These are phyloP conservation scores for Fusarium subglutinans DNA, from an alignment of 2,329 filamentous ascomycete genomes.

Conservation along the genomic window DNA sequence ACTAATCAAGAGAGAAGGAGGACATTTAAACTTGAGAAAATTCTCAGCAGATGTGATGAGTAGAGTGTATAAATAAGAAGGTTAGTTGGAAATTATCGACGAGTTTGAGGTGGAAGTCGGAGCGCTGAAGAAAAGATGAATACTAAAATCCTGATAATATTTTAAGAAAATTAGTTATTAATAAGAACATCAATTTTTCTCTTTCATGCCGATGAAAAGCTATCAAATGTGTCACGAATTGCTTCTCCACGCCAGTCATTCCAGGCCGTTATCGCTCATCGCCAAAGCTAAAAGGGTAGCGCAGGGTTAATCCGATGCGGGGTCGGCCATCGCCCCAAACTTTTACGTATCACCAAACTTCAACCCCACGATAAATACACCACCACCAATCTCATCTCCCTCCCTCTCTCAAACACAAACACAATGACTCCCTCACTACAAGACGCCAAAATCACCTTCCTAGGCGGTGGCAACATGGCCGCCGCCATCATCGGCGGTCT, in stretches of 20 bases:
- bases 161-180: fast-evolving
- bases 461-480: constrained; percentile 63
- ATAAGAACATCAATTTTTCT: fast-evolving
- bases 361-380: constrained; percentile 20
- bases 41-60: neutral
- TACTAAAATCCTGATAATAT: fast-evolving
- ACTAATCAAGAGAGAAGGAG: neutral
- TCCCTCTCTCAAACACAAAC: neutral
- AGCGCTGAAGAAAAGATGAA: neutral
- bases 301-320: constrained; percentile 36
- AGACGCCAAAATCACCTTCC: constrained; percentile 49
- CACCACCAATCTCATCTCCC: neutral
- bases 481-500: constrained; percentile 62
- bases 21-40: too few relatives aligned
- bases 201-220: neutral
- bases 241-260: neutral
- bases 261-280: constrained; percentile 22
- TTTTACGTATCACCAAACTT: constrained; percentile 23
- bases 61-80: too few relatives aligned
- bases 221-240: neutral
- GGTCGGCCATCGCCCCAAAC: constrained; percentile 24
- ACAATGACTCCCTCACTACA: constrained; percentile 44
- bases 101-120: neutral
- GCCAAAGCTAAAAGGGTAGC: constrained; percentile 17
- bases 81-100: too few relatives aligned